Percentiles rank a stretch among this genome's conserved stretches.
phyloP scores from a whole-genome alignment of 2,329 filamentous ascomycete genomes.

The Penicillium sp. region DNA sequence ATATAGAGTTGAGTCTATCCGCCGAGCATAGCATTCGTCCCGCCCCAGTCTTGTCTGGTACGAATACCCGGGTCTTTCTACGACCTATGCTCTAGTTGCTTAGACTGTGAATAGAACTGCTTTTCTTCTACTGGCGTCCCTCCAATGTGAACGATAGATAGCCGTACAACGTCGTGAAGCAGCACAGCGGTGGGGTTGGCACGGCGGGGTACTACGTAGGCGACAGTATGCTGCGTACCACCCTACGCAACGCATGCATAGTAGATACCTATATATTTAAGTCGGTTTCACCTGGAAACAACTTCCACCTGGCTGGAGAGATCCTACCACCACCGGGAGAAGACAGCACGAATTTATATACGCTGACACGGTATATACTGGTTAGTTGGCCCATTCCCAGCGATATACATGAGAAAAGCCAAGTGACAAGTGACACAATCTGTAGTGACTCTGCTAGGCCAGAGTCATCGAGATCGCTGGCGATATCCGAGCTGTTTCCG shows the following conservation, averaged over 20 bases:
- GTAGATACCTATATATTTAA: no score
- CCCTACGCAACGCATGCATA: no score
- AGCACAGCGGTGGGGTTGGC: conserved; percentile 1
- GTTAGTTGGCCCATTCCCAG: neutral
- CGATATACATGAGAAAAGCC: no score
- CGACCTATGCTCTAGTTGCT: neutral
- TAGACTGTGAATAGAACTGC: neutral
- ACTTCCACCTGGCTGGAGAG: neutral
- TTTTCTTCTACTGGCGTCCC: neutral
- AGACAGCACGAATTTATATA: no score
- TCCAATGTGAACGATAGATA: neutral
- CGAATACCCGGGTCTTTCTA: neutral
- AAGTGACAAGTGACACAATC: neutral
- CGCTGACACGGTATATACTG: neutral
- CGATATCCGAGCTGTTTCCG: neutral
- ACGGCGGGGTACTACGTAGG: no score
- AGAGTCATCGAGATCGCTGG: neutral
- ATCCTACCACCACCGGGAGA: no score
- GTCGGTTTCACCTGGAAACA: neutral
- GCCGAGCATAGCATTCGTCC: neutral
- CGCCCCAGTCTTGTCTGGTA: neutral
- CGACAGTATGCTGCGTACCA: no score
- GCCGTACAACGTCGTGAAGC: neutral
- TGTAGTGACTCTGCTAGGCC: no score
- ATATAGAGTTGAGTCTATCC: neutral